A percentile compares a stretch with the other conserved stretches of the same genome.
phyloP scores from a whole-genome alignment of 1,284 basidiomycete species.

The Violaceomyces palustris region DNA sequence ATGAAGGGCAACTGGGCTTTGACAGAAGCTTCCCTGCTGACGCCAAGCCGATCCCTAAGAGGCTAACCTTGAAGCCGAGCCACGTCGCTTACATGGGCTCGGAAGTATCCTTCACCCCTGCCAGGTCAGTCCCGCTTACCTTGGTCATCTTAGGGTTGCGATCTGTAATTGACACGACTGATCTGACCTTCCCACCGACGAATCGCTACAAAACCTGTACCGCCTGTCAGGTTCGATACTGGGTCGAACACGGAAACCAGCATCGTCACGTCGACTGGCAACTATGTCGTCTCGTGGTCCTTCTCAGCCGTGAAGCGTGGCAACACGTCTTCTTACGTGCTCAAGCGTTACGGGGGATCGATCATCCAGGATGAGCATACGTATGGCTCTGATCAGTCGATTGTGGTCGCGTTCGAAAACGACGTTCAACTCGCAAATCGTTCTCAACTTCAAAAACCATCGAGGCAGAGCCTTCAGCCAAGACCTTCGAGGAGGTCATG shows the following conservation, averaged over 20 bases:
- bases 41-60: conserved; percentile 83
- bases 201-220: too few species aligned
- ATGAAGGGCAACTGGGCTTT: conserved; percentile 81
- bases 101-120: conserved; percentile 83
- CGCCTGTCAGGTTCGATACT: conserved; percentile 87
- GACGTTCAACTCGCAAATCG: conserved; percentile 91
- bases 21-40: conserved; percentile 92
- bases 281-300: conserved; percentile 79
- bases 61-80: conserved; percentile 82
- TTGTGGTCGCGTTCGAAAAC: conserved; percentile 90
- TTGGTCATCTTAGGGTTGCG: too few species aligned
- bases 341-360: conserved; percentile 64
- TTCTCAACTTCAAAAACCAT: conserved; percentile 80
- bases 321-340: conserved; percentile 82
- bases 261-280: conserved; percentile 93
- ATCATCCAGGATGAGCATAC: conserved; percentile 41
- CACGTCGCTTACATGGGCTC: conserved; percentile 93
- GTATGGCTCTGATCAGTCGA: conserved; percentile 75
- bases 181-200: too few species aligned
- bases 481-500: too few species aligned
- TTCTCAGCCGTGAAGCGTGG: conserved; percentile 91
- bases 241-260: conserved; percentile 76
- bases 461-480: conserved; percentile 67
- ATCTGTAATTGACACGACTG: too few species aligned
- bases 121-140: conserved; percentile 63